Percentiles rank a stretch among this genome's conserved stretches.
These are phyloP conservation scores for Xylaria curta DNA, from an alignment of 495 filamentous ascomycete genomes.

Conservation along the genomic window DNA sequence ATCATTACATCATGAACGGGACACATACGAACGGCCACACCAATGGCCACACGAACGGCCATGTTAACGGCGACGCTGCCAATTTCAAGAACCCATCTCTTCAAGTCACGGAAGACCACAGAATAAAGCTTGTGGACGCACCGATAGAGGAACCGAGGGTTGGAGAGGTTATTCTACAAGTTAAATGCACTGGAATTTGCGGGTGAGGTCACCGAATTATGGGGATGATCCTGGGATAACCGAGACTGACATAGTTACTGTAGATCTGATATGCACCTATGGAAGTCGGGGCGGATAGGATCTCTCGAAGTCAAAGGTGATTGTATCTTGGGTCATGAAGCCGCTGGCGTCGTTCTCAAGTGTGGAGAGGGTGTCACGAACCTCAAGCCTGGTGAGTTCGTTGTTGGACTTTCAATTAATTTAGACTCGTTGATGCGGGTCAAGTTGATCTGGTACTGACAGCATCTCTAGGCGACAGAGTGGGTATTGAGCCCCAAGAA, in stretches of 20 bases:
- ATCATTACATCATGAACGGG: slow-evolving; percentile 22
- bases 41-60: slow-evolving; percentile 24
- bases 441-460: background rate
- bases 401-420: slow-evolving; percentile 11
- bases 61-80: slow-evolving; percentile 23
- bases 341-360: slow-evolving; percentile 53
- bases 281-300: slow-evolving; percentile 56
- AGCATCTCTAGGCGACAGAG: slow-evolving; percentile 48
- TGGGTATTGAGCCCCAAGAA: slow-evolving; percentile 57
- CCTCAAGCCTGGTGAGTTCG: slow-evolving; percentile 44
- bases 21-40: slow-evolving; percentile 24
- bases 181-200: slow-evolving; percentile 60
- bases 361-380: slow-evolving; percentile 51
- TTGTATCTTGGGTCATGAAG: slow-evolving; percentile 58
- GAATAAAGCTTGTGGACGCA: slow-evolving; percentile 56
- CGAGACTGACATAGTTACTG: slow-evolving; percentile 13
- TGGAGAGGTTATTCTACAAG: slow-evolving; percentile 57
- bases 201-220: slow-evolving; percentile 36
- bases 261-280: slow-evolving; percentile 52
- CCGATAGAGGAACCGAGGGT: slow-evolving; percentile 55
- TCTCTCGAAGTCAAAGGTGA: slow-evolving; percentile 51
- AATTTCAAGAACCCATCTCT: slow-evolving; percentile 57
- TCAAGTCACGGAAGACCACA: slow-evolving; percentile 62
- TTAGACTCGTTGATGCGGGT: background rate
- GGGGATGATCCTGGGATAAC: background rate